Conservation (phyloP, 1,284 basidiomycete genomes). For the Rhodotorula sp. region DNA sequence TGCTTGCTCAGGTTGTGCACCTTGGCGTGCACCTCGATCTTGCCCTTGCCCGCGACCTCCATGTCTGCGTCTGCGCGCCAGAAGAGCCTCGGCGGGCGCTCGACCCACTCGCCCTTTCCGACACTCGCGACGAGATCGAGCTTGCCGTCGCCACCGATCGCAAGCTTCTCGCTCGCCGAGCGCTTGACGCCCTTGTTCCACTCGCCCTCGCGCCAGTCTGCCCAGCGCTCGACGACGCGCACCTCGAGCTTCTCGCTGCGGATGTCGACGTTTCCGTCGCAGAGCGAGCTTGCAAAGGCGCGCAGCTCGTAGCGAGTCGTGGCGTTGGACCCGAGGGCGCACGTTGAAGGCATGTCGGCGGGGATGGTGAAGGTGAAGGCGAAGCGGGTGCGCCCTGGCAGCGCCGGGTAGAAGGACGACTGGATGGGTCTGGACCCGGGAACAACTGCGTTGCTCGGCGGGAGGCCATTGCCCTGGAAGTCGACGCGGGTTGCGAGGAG, state of each 20-base stretch:
- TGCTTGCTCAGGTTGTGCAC: constrained; percentile 32
- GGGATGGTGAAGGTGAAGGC: constrained; percentile 45
- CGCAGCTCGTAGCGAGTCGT: constrained; percentile 43
- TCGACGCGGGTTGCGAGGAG: constrained; percentile 41
- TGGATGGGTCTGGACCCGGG: constrained; percentile 21
- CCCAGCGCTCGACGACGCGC: constrained; percentile 38
- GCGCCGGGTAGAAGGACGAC: constrained; percentile 42
- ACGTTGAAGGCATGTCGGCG: constrained; percentile 42
- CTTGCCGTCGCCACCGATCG: constrained; percentile 22
- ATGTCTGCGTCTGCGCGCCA: constrained; percentile 29
- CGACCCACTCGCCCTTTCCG: constrained; percentile 21
- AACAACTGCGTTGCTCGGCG: constrained; percentile 46
- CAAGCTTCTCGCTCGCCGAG: constrained; percentile 15
- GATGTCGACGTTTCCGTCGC: constrained; percentile 37
- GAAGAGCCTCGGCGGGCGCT: constrained; percentile 29
- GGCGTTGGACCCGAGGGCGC: constrained; percentile 43
- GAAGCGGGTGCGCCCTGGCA: constrained; percentile 47
- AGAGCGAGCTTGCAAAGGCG: constrained; percentile 38
- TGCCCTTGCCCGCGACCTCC: constrained; percentile 23
- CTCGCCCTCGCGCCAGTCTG: constrained; percentile 30
- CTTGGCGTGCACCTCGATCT: constrained; percentile 24
- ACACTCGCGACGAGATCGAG: constrained; percentile 23
- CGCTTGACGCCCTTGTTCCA: constrained; percentile 22
- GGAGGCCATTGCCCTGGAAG: constrained; percentile 45
- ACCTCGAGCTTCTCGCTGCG: constrained; percentile 32